Conservation (phyloP, 306 rosid species). For the Cucurbita moschata region DNA sequence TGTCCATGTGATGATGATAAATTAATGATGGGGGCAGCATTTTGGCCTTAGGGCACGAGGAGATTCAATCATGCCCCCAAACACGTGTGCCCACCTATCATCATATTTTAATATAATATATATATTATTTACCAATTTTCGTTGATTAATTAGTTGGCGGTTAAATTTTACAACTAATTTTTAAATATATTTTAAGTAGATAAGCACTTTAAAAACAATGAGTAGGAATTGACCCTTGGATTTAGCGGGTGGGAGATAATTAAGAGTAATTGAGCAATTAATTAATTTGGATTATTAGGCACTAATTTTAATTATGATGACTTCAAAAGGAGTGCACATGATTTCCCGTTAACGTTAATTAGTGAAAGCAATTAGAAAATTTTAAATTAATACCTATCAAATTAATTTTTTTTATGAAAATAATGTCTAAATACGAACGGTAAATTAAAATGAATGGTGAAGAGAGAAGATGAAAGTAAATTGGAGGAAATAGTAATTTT, state of each 20-base stretch:
- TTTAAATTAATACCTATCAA: too few species aligned
- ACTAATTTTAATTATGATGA: background rate
- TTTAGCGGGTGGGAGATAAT: background rate
- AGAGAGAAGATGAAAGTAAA: too few species aligned
- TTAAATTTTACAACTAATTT: too few species aligned
- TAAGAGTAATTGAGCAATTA: background rate
- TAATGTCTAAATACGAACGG: too few species aligned
- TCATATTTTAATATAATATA: background rate
- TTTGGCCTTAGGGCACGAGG: background rate
- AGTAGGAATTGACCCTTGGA: background rate
- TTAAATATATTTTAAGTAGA: background rate
- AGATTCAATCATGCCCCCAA: background rate
- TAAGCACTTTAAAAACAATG: background rate
- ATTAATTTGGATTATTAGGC: background rate
- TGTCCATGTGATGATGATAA: background rate
- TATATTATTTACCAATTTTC: too few species aligned
- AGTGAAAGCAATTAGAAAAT: background rate
- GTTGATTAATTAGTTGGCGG: too few species aligned
- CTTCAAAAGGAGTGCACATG: background rate
- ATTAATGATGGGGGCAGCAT: background rate
- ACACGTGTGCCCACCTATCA: background rate
- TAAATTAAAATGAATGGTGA: too few species aligned
- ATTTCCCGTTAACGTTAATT: background rate
- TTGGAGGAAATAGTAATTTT: too few species aligned
- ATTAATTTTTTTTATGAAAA: too few species aligned